Base-by-base conservation (phyloP, 2,329 filamentous ascomycete genomes). In the Xylariales sp. region DNA sequence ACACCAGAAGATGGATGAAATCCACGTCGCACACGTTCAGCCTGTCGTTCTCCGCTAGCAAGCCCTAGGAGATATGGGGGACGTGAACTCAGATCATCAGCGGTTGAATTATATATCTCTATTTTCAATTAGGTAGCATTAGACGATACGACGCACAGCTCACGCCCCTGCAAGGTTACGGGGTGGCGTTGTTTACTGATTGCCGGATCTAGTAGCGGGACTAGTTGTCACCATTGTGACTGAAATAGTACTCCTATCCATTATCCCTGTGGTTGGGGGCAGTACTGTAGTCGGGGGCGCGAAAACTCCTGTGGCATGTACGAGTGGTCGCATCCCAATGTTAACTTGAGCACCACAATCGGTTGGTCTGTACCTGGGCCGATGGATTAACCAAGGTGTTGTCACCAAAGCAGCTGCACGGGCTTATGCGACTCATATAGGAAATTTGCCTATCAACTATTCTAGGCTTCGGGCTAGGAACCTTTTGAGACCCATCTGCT, bases 311-410 rank as follows among this genome's bases (percentile, higher is more conserved):
- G 64, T 16, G 60, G 56, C 10, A 67, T 43, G 10, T 69, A 67
- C 36, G 34, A 57, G 16, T 54, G 60, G 4, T 18, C 41, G 14
- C 49, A 54, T 23, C 43, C 55, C 16, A 18, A 18, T 12, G 6
- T 62, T 4, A 67, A 62, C 56, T 69, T 64, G n/a, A 69, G 64
- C 36, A 39, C 64, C 39, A 60, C 64, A 4, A 62, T 69, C 18
- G n/a, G 43, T n/a, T 34, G 56, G 56, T n/a, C 59, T 69, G 43
- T 58, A 64, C 36, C 28, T 69, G 52, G 39, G 45, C 12, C 23
- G 32, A 28, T 64, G 64, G 56, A 52, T 59, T 6, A 67, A 64
- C 30, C 52, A 23, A 14, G 57, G 61, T 7, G 64, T 64, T n/a
- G 57, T 64, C 30, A 54, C 64, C 28, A 58, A 46, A 28, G 48